Evolutionary conservation across 371 early-diverging fungal genomes (phyloP), one percentile per base, ranked within the genome.

Genomic region (Batkoa obscura): DNA sequence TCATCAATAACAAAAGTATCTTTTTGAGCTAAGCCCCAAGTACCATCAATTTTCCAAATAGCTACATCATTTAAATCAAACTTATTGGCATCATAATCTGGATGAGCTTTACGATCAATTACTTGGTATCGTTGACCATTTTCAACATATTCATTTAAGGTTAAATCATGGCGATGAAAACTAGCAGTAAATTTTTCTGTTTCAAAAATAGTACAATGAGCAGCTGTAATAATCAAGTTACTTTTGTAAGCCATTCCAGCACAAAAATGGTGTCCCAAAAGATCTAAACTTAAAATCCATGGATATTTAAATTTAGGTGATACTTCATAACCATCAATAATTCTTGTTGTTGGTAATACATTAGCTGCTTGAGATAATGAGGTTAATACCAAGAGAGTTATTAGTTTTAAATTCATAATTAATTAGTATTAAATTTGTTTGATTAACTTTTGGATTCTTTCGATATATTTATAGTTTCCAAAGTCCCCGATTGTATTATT

Each of bases 291-390:
- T n/a, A 36, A 35, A 34, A 55, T 55, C 6, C 13, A 8, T 13
- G 43, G 46, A 32, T 55, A 55, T 12, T 45, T 55, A 23, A 55
- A 55, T 1, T 31, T 3, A 15, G 56, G 56, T 9, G 5, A 17
- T 1, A 55, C 56, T 45, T 55, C 56, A 15, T 33, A 46, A 12
- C 56, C 56, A 9, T 46, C 56, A 45, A 55, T 12, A 30, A 53
- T 53, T 23, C 23, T 23, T 23, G 23, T 23, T 23, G 23, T 23
- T 23, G 23, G 23, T 23, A 23, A 23, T 23, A 23, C 23, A 23
- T 23, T 23, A 23, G 23, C 23, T 23, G 23, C 23, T 23, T 23
- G 23, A 23, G 23, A 23, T 23, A 23, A 23, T 23, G 23, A 23
- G 23, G 23, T 23, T 23, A 23, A 23, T 23, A 23, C 23, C 23